Evolutionary conservation across 129 eudicot species (phyloP).

Genomic region (Saposhnikovia divaricata): DNA sequence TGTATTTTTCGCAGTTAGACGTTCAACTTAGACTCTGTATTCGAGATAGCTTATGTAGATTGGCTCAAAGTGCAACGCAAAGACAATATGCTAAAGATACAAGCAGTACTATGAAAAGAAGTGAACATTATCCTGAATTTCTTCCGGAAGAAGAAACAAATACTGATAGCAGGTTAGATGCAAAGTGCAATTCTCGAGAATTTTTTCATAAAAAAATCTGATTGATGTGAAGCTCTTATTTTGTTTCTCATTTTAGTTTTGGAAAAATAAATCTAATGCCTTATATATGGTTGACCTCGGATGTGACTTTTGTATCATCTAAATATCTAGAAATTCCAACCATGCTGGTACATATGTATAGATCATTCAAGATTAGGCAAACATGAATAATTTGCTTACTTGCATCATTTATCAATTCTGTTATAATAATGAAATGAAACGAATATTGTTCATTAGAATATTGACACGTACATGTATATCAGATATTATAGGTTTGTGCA

Average conservation of each 20-base stretch:
- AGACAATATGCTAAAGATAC: constrained; percentile 44
- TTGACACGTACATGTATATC: background rate
- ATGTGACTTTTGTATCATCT: background rate
- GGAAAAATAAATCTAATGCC: background rate
- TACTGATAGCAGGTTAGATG: constrained; percentile 48
- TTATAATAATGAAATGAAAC: background rate
- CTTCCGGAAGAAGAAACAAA: constrained; percentile 16
- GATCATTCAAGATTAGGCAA: background rate
- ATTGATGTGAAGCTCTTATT: background rate
- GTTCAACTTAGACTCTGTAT: constrained; percentile 50
- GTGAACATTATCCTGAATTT: constrained; percentile 24
- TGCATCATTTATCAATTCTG: background rate
- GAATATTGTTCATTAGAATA: background rate
- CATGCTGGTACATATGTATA: background rate
- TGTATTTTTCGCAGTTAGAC: constrained; percentile 48
- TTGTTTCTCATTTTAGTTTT: background rate
- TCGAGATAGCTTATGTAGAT: constrained; percentile 69
- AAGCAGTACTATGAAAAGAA: constrained; percentile 26
- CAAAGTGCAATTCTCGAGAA: constrained; percentile 6
- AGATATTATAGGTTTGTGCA: background rate
- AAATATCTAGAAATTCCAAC: too few relatives aligned
- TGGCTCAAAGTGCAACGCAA: constrained; percentile 66
- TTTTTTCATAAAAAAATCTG: background rate
- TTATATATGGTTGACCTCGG: background rate
- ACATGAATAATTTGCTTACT: background rate